These are phyloP conservation scores for Trypanosoma caninum DNA, from an alignment of 208 protist species.

Conservation along the genomic window DNA sequence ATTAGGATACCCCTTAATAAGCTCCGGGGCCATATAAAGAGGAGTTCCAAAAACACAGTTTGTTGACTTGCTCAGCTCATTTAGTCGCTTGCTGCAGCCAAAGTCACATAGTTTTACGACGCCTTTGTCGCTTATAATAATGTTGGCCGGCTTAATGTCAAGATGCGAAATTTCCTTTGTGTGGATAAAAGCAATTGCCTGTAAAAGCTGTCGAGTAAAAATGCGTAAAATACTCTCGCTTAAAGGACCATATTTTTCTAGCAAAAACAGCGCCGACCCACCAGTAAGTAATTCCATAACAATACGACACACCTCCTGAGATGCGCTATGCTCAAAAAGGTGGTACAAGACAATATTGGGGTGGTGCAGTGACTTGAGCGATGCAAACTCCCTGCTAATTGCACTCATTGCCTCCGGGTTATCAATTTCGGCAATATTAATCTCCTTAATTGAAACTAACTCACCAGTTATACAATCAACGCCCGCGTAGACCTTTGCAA, in stretches of 20 bases:
- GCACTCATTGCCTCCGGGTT: constrained; percentile 63
- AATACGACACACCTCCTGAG: constrained; percentile 85
- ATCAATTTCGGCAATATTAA: constrained; percentile 72
- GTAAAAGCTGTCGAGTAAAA: constrained; percentile 59
- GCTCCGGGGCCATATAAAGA: constrained; percentile 88
- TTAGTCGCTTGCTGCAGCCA: constrained; percentile 87
- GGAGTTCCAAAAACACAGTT: constrained; percentile 89
- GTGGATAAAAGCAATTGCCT: constrained; percentile 87
- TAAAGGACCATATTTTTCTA: constrained; percentile 80
- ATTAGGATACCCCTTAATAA: constrained; percentile 79
- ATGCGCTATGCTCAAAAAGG: constrained; percentile 85
- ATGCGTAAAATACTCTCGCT: constrained; percentile 76
- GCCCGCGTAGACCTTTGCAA: constrained; percentile 80
- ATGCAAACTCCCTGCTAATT: constrained; percentile 83
- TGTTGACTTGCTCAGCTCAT: constrained; percentile 74
- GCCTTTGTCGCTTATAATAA: constrained; percentile 80
- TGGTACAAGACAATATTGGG: constrained; percentile 88
- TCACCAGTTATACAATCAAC: constrained; percentile 78
- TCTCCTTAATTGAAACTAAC: constrained; percentile 89
- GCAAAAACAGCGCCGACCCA: constrained; percentile 70
- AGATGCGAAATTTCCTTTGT: constrained; percentile 86
- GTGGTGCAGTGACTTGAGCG: constrained; percentile 79
- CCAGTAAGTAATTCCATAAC: constrained; percentile 88
- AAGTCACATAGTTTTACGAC: constrained; percentile 92
- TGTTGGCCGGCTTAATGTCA: constrained; percentile 92